A percentile compares a stretch with the other conserved stretches of the same genome.
Conservation (phyloP, 2,329 filamentous ascomycete genomes). For the Aspergillus ibericus region DNA sequence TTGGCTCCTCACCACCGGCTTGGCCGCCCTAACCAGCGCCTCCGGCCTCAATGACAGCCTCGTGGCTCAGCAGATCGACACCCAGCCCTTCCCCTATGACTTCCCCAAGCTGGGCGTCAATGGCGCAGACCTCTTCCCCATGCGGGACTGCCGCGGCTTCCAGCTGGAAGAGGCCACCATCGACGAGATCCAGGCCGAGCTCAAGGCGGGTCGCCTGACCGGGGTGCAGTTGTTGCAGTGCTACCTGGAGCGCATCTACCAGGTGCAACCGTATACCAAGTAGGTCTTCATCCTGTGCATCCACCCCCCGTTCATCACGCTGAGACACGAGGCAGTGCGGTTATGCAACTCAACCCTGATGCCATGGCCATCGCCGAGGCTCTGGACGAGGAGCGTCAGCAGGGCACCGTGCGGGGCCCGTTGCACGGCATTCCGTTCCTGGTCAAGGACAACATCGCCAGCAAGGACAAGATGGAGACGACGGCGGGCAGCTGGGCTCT, state of each 20-base stretch:
- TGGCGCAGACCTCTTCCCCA: slow-evolving; percentile 55
- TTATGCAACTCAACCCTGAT: slow-evolving; percentile 70
- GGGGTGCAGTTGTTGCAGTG: slow-evolving; percentile 61
- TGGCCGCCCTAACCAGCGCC: slow-evolving; percentile 19
- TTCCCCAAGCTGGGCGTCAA: slow-evolving; percentile 40
- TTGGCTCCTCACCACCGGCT: slow-evolving; percentile 15
- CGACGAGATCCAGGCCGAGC: slow-evolving; percentile 62
- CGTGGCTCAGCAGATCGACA: slow-evolving; percentile 36
- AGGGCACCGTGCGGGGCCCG: slow-evolving; percentile 60
- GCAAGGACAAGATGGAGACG: slow-evolving; percentile 69
- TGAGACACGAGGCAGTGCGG: slow-evolving; percentile 25
- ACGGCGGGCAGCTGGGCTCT: slow-evolving; percentile 70
- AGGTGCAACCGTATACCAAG: slow-evolving; percentile 67
- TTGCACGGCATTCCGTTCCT: slow-evolving; percentile 75
- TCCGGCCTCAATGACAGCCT: slow-evolving; percentile 21
- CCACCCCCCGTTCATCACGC: not conserved
- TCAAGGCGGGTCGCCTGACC: slow-evolving; percentile 57
- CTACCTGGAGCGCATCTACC: slow-evolving; percentile 61
- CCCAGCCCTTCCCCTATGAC: slow-evolving; percentile 34
- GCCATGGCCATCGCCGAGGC: slow-evolving; percentile 60
- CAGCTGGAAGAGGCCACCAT: slow-evolving; percentile 69
- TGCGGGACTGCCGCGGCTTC: slow-evolving; percentile 62
- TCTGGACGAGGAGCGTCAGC: slow-evolving; percentile 61
- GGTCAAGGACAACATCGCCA: slow-evolving; percentile 69
- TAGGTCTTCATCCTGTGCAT: slow-evolving; percentile 27